Evolutionary conservation across 306 rosid genomes (phyloP).

Genomic region (Leucaena leucocephala): DNA sequence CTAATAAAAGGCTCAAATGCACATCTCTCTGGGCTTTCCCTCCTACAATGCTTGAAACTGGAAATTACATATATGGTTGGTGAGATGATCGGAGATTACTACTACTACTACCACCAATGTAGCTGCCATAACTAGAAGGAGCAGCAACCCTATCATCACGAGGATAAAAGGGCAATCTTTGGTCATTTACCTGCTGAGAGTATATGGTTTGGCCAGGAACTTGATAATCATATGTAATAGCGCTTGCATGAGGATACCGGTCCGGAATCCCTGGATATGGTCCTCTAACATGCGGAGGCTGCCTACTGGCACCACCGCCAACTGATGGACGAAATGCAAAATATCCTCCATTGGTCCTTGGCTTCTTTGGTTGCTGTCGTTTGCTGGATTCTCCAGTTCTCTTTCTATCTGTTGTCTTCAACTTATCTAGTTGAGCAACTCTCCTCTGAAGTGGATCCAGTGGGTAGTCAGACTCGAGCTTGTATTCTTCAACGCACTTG

Average conservation of each 20-base stretch:
- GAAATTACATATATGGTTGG: constrained; percentile 59
- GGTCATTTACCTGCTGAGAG: constrained; percentile 50
- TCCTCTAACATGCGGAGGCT: constrained; percentile 52
- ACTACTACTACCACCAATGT: constrained; percentile 54
- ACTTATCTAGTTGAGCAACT: constrained; percentile 68
- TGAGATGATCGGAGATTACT: constrained; percentile 56
- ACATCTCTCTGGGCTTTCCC: constrained; percentile 29
- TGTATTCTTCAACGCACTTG: constrained; percentile 61
- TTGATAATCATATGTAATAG: constrained; percentile 52
- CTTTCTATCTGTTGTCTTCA: constrained; percentile 58
- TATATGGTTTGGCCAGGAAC: constrained; percentile 60
- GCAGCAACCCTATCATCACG: constrained; percentile 42
- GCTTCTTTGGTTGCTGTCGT: constrained; percentile 63
- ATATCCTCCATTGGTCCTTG: constrained; percentile 53
- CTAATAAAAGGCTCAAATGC: neutral
- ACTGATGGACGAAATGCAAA: constrained; percentile 52
- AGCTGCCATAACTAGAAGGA: constrained; percentile 55
- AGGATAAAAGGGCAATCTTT: constrained; percentile 41
- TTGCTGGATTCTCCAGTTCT: constrained; percentile 56
- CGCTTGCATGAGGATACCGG: constrained; percentile 48
- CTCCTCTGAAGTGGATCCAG: constrained; percentile 79
- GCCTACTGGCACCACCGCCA: constrained; percentile 51
- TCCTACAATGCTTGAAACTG: constrained; percentile 17
- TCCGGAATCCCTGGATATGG: constrained; percentile 51
- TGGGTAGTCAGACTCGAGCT: constrained; percentile 73